Conservation (phyloP, 2,329 filamentous ascomycete genomes). For the Aureobasidium melanogenum region DNA sequence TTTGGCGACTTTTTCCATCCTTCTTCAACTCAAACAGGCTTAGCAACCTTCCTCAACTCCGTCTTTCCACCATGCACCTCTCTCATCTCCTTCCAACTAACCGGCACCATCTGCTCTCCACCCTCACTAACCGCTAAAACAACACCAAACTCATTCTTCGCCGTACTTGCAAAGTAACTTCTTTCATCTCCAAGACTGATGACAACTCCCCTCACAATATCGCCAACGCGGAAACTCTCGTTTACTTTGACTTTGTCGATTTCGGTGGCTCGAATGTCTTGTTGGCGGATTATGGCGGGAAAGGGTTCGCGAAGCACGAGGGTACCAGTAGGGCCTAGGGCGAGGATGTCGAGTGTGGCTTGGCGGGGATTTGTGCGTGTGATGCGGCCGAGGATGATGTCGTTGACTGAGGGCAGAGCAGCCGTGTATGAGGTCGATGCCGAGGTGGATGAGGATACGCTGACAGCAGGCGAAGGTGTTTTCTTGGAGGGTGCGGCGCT, state of each 20-base stretch:
- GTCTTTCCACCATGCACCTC: constrained; percentile 70
- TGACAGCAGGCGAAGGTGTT: constrained; percentile 30
- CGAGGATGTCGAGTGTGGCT: constrained; percentile 76
- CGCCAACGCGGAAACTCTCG: constrained; percentile 85
- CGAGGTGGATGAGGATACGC: constrained; percentile 17
- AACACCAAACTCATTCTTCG: constrained; percentile 83
- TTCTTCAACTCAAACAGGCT: constrained; percentile 59
- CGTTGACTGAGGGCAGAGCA: constrained; percentile 73
- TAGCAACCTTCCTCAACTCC: constrained; percentile 81
- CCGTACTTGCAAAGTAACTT: constrained; percentile 91
- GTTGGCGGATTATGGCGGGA: constrained; percentile 34
- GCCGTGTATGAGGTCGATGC: constrained; percentile 37
- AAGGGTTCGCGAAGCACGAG: constrained; percentile 21
- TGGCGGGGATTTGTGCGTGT: constrained; percentile 78
- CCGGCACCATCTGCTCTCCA: constrained; percentile 72
- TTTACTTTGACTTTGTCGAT: constrained; percentile 90
- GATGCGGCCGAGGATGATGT: constrained; percentile 73
- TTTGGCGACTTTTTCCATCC: not conserved
- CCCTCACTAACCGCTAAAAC: constrained; percentile 85
- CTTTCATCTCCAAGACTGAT: constrained; percentile 81
- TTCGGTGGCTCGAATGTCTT: constrained; percentile 91
- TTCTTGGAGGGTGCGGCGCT: constrained; percentile 44
- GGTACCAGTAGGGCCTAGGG: constrained; percentile 52
- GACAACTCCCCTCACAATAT: constrained; percentile 80
- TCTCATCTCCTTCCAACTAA: constrained; percentile 91